phyloP scores from a whole-genome alignment of 2,329 filamentous ascomycete genomes.

The Hypomyces rosellus region DNA sequence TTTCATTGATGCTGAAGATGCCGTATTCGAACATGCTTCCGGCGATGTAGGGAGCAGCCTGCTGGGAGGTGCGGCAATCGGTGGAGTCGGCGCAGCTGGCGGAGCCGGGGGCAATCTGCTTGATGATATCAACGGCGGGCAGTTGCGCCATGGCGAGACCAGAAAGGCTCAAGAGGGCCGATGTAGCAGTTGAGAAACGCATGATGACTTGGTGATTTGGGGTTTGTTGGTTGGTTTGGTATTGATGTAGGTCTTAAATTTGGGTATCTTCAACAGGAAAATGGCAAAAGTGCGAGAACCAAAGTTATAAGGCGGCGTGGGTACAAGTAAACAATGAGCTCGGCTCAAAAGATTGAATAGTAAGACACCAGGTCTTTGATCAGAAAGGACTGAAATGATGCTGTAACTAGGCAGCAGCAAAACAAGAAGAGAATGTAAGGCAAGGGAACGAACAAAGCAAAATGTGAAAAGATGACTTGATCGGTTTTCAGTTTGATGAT shows the following conservation, averaged over 20 bases:
- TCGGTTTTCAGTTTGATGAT: too few species aligned
- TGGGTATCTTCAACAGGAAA: not conserved
- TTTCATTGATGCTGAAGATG: constrained; percentile 49
- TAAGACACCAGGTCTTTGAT: not conserved
- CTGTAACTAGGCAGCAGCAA: not conserved
- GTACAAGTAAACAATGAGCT: not conserved
- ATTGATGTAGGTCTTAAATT: not conserved
- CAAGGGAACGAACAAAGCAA: not conserved
- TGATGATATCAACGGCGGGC: constrained; percentile 35
- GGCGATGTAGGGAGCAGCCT: constrained; percentile 53
- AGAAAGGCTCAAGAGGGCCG: constrained; percentile 10
- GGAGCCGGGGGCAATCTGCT: constrained; percentile 52
- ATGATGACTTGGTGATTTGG: constrained; percentile 14
- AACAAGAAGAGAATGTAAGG: not conserved
- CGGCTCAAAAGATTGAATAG: not conserved
- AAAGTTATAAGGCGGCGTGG: not conserved
- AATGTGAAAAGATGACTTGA: too few species aligned
- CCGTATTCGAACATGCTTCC: constrained; percentile 51
- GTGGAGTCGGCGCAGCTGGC: constrained; percentile 43
- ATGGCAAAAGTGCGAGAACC: not conserved
- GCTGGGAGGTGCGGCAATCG: constrained; percentile 61
- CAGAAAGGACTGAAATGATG: not conserved
- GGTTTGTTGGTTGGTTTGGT: too few species aligned
- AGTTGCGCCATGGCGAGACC: constrained; percentile 16
- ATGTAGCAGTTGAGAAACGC: constrained; percentile 20